A percentile compares a stretch with the other conserved stretches of the same genome.
phyloP scores from a whole-genome alignment of 1,139 yeast species.

The Taphrina populina region DNA sequence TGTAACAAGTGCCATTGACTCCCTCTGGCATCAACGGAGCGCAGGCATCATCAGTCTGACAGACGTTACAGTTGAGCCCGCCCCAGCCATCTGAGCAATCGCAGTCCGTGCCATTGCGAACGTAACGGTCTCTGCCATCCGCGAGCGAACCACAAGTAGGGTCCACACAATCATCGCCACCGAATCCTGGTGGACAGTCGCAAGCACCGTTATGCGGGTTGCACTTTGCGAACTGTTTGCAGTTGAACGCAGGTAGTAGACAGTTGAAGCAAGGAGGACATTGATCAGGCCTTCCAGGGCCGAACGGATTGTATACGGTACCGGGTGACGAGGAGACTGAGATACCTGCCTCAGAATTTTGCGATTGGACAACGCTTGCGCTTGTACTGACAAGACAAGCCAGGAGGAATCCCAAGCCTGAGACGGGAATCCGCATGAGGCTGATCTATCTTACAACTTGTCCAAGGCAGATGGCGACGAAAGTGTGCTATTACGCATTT shows the following conservation, averaged over 20 bases:
- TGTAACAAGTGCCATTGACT: conserved; percentile 81
- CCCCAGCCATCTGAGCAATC: conserved; percentile 82
- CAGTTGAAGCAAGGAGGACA: conserved; percentile 63
- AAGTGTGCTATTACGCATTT: too few species aligned
- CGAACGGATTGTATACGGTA: background rate
- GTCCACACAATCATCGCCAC: conserved; percentile 85
- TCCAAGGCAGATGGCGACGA: too few species aligned
- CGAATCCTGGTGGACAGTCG: conserved; percentile 89
- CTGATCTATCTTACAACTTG: too few species aligned
- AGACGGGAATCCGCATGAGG: too few species aligned
- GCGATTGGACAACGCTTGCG: too few species aligned
- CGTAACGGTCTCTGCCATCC: conserved; percentile 63
- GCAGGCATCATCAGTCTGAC: conserved; percentile 71
- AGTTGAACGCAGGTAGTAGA: conserved; percentile 82
- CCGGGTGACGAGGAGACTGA: too few species aligned
- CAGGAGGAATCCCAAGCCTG: too few species aligned
- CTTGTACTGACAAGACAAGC: too few species aligned
- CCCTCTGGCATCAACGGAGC: conserved; percentile 87
- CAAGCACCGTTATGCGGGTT: conserved; percentile 86
- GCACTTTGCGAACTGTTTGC: conserved; percentile 85
- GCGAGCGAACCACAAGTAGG: conserved; percentile 83
- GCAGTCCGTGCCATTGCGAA: conserved; percentile 59
- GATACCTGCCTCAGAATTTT: too few species aligned
- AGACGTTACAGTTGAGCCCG: conserved; percentile 88
- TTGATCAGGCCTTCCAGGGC: conserved; percentile 12